Base-by-base conservation (phyloP, 495 filamentous ascomycete genomes). In the Delitschia confertaspora region DNA sequence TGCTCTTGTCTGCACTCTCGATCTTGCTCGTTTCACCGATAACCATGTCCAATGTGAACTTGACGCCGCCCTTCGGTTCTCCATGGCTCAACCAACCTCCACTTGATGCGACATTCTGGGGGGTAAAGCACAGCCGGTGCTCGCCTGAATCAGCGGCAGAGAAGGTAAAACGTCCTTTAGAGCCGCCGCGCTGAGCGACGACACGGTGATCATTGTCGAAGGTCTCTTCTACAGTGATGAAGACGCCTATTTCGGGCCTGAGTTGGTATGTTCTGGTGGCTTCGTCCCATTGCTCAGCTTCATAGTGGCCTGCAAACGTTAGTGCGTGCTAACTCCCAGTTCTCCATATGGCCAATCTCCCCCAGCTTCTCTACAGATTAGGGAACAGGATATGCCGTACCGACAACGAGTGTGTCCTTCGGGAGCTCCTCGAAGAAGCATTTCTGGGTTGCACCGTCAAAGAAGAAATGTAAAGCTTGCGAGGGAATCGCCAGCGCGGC, bases 401-500 rank as follows among this genome's bases (percentile, higher is more conserved):
- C 91, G 30, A 94, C 88, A 35, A 98, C 89, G 10, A 98, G 67
- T 1, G 91, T 98, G 67, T 95, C 93, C 69, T 96, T 95, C 35
- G 88, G 93, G 33, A 98, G 76, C 65, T 96, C 93, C 71, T 98
- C 91, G 68, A 83, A 95, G 79, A 98, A 96, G 67, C 91, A 98
- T 62, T 84, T 87, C 50, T 80, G 75, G 52, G 71, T 68, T 11
- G 76, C 73, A 51, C 82, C 83, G 58, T 96, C 88, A 64, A 96
- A 79, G 71, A 85, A 95, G 75, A 98, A 95, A 76, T 94, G 88
- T 43, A 98, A 77, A 27, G 85, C 87, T 49, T 85, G 79, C 34
- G 79, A 75, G 19, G 80, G 82, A 11, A 72, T 38, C 13, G 76
- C 59, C 9, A 78, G 55, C 16, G 51, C 41, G 9, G 55, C 59